A percentile compares a stretch with the other conserved stretches of the same genome.
Evolutionary conservation across 192 early-diverging fungal species (phyloP).

Genomic region (Backusella morwellensis): DNA sequence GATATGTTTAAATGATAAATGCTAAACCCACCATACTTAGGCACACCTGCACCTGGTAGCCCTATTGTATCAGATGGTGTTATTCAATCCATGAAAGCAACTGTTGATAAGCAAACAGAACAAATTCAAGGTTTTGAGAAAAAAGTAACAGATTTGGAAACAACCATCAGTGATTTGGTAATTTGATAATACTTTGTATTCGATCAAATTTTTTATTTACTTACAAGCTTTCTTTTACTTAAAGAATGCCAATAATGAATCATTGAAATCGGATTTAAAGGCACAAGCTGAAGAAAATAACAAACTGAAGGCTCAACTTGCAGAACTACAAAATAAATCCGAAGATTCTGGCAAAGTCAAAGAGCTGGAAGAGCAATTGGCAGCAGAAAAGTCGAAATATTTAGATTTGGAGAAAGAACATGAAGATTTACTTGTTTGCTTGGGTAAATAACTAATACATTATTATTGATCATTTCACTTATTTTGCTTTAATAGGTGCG

Average conservation of each 20-base stretch:
- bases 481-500: conserved; percentile 26
- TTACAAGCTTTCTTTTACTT: background rate
- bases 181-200: background rate
- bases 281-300: conserved; percentile 5
- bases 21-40: background rate
- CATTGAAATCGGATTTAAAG: background rate
- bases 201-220: background rate
- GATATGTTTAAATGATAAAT: background rate
- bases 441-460: conserved; percentile 45
- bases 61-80: background rate
- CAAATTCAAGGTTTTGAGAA: conserved; percentile 13
- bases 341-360: background rate
- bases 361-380: conserved; percentile 13
- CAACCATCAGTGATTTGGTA: background rate
- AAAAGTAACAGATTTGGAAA: background rate
- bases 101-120: conserved; percentile 14
- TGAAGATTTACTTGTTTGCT: conserved; percentile 40
- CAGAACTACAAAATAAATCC: background rate
- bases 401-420: conserved; percentile 45
- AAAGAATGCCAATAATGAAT: background rate
- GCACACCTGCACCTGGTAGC: background rate
- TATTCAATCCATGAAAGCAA: background rate
- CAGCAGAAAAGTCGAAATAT: conserved; percentile 27
- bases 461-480: conserved; percentile 16
- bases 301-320: background rate